Evolutionary conservation across 371 early-diverging fungal species (phyloP), one percentile per base, ranked within the genome.

Genomic region (Mortierella polycephala): DNA sequence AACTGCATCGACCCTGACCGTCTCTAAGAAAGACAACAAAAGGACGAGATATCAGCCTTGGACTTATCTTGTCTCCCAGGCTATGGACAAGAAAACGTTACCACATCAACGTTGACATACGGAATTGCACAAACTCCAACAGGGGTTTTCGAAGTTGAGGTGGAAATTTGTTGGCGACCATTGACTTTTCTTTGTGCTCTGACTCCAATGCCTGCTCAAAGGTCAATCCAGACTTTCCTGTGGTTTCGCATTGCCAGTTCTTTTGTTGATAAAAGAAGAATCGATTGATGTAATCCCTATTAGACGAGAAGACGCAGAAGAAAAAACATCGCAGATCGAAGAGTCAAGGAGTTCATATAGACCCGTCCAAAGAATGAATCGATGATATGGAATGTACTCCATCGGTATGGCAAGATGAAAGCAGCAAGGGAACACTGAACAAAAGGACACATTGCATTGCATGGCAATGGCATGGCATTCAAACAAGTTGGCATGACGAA

Each of bases 161-260:
- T 20, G 93, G 93, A 60, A 93, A 86, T 58, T 86, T 85, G 60
- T 88, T 88, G 68, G 86, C 85, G 16, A 86, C 84, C 62, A 83
- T 75, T 18, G 83, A 83, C 65, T 83, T 83, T 41, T 90, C 90
- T 7, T 85, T 83, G 18, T 85, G 85, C 74, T 97, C 97, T 13
- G 90, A 90, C 59, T 89, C 84, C 40, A 91, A 77, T 1, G 97
- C 97, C 74, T 95, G 87, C 61, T 88, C 86, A 72, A 88, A 97
- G 0, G 95, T 95, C 61, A 97, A 82, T 47, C 86, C 83, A 16
- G 85, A 75, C 72, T 91, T 91, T 4, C 95, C 94, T 5, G 95
- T 92, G 12, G 84, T 82, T 62, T 88, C 88, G 83, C 96, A 95
- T 63, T 92, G 87, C 93, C 96, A 97, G 30, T 89, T 83, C 50